Evolutionary conservation across 2,329 filamentous ascomycete species (phyloP).

Genomic region (Sarocladium strictum): DNA sequence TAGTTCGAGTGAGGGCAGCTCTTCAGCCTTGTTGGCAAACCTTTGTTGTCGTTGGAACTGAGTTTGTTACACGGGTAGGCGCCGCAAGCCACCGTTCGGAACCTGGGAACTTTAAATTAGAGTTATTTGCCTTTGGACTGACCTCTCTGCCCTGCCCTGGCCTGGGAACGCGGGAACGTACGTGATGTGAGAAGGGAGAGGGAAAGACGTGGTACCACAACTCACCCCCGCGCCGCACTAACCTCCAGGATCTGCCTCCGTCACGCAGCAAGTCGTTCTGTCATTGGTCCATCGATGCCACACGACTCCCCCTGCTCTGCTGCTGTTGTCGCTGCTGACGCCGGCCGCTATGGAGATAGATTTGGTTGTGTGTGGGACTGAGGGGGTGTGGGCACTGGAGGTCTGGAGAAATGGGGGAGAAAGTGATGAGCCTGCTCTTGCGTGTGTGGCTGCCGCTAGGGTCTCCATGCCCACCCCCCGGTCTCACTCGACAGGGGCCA

Average conservation of each 20-base stretch:
- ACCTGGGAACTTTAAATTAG: constrained; percentile 4
- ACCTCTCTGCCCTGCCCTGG: too few relatives aligned
- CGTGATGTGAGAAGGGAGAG: not conserved
- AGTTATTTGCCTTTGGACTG: not conserved
- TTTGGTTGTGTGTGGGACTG: not conserved
- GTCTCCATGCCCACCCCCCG: too few relatives aligned
- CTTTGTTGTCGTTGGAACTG: not conserved
- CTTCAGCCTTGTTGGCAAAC: not conserved
- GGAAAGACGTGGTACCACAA: not conserved
- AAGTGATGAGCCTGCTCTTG: too few relatives aligned
- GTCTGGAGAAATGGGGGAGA: too few relatives aligned
- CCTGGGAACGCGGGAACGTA: too few relatives aligned
- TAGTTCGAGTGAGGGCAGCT: too few relatives aligned
- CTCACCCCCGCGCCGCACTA: not conserved
- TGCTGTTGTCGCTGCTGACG: not conserved
- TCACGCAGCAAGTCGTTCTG: too few relatives aligned
- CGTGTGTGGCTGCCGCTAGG: too few relatives aligned
- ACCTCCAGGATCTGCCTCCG: not conserved
- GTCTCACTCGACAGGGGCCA: too few relatives aligned
- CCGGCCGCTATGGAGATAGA: not conserved
- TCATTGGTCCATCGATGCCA: not conserved
- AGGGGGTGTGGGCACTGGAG: not conserved
- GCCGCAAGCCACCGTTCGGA: constrained; percentile 2
- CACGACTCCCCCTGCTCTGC: not conserved
- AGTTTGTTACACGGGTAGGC: not conserved